A percentile compares a stretch with the other conserved stretches of the same genome.
phyloP scores from a whole-genome alignment of 1,284 basidiomycete species.

The Cronartium ribicola region DNA sequence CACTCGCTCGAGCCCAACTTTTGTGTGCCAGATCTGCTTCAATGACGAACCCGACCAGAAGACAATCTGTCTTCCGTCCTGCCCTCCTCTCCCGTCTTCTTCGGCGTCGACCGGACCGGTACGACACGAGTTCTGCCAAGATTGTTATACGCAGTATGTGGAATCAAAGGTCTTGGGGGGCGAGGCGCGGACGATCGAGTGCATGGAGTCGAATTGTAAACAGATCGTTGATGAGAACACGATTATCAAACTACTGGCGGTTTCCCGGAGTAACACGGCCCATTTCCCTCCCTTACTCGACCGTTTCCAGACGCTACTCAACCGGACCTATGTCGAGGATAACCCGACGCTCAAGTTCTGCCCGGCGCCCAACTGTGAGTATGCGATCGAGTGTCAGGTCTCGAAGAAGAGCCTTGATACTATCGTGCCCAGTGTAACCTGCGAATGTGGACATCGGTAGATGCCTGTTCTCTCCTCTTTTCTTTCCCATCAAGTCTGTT shows the following conservation, averaged over 20 bases:
- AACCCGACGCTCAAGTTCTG: conserved; percentile 84
- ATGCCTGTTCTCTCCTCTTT: conserved; percentile 50
- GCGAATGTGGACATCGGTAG: conserved; percentile 71
- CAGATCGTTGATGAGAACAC: conserved; percentile 62
- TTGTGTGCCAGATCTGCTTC: conserved; percentile 86
- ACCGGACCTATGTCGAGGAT: conserved; percentile 84
- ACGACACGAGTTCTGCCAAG: conserved; percentile 60
- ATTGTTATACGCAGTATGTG: conserved; percentile 82
- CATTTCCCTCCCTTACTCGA: not conserved
- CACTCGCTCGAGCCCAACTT: conserved; percentile 55
- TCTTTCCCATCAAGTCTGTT: not conserved
- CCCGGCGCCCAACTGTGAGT: conserved; percentile 63
- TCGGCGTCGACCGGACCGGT: not conserved
- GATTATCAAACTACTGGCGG: conserved; percentile 54
- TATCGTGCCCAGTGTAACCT: conserved; percentile 82
- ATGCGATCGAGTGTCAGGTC: conserved; percentile 82
- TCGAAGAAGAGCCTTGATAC: conserved; percentile 59
- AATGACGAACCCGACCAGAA: conserved; percentile 61
- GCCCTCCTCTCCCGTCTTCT: conserved; percentile 60
- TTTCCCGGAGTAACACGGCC: conserved; percentile 12
- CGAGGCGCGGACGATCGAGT: conserved; percentile 73
- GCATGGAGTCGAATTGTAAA: conserved; percentile 87
- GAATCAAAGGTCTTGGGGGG: conserved; percentile 79
- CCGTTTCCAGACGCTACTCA: conserved; percentile 76
- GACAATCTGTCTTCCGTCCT: conserved; percentile 65